Evolutionary conservation across 345 rosid species (phyloP).

Genomic region (Balakata baccata): DNA sequence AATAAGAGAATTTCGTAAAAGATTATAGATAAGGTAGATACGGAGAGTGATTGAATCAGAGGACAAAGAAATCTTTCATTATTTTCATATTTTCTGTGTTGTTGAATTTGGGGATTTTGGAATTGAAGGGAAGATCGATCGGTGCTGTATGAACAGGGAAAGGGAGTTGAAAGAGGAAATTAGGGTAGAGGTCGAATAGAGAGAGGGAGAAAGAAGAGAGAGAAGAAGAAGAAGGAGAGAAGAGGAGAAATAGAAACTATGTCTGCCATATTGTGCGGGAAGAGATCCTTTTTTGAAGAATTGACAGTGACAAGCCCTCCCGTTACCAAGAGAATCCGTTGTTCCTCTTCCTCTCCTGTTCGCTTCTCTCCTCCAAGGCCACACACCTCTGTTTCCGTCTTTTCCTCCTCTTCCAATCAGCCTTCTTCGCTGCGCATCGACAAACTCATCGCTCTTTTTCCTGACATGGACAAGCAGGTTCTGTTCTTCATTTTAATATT

Average conservation of each 20-base stretch:
- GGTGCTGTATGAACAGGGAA: slow-evolving; percentile 18
- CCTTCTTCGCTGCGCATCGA: slow-evolving; percentile 39
- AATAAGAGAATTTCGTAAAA: neutral
- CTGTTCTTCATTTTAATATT: neutral
- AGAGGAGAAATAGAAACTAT: slow-evolving; percentile 54
- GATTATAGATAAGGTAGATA: neutral
- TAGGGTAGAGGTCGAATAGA: slow-evolving; percentile 12
- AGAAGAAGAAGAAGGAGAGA: neutral
- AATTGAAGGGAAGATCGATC: slow-evolving; percentile 1
- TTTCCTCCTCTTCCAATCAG: neutral
- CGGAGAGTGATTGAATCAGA: neutral
- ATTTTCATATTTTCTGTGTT: neutral
- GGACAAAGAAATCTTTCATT: too few relatives aligned
- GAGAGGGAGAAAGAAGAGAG: neutral
- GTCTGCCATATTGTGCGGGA: slow-evolving; percentile 92
- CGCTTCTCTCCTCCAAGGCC: slow-evolving; percentile 54
- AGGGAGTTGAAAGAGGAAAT: slow-evolving; percentile 3
- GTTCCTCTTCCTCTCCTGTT: slow-evolving; percentile 57
- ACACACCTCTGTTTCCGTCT: slow-evolving; percentile 17
- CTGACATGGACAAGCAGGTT: slow-evolving; percentile 82
- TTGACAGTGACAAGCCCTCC: slow-evolving; percentile 51
- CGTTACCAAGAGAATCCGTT: slow-evolving; percentile 62
- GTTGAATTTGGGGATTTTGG: slow-evolving; percentile 11
- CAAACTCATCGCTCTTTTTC: slow-evolving; percentile 56
- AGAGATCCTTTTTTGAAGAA: slow-evolving; percentile 89